These are phyloP conservation scores for Brassica rapa DNA, from an alignment of 345 rosid genomes.

Conservation along the genomic window DNA sequence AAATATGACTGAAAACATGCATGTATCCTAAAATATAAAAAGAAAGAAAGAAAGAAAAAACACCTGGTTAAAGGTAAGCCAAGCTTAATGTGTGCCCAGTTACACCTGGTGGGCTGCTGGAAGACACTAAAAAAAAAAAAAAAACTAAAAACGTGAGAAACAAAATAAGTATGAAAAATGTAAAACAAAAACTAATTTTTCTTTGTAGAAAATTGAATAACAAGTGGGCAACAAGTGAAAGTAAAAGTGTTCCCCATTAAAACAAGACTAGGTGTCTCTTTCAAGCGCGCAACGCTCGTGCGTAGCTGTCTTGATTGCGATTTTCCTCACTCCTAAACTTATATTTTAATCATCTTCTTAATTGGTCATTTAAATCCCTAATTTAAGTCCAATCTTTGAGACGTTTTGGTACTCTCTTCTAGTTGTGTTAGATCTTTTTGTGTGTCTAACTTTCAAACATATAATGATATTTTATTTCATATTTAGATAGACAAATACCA, in stretches of 20 bases:
- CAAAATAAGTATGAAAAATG: background rate
- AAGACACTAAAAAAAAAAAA: constrained; percentile 28
- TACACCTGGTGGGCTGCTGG: constrained; percentile 39
- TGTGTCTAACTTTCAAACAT: background rate
- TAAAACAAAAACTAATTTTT: background rate
- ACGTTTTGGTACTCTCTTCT: background rate
- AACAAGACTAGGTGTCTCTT: constrained; percentile 30
- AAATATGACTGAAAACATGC: background rate
- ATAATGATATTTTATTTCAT: background rate
- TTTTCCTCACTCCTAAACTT: constrained; percentile 2
- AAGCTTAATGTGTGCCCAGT: constrained; percentile 26
- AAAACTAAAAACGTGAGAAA: background rate
- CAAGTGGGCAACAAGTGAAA: constrained; percentile 13
- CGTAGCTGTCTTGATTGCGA: constrained; percentile 36
- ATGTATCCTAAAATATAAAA: background rate
- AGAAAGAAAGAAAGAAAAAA: background rate
- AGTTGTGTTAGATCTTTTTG: background rate
- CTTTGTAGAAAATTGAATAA: background rate
- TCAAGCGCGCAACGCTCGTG: constrained; percentile 37
- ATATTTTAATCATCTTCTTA: background rate
- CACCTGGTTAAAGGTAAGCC: constrained; percentile 35
- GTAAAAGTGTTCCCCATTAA: constrained; percentile 23
- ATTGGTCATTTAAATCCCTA: background rate
- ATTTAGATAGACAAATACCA: constrained; percentile 18
- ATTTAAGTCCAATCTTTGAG: constrained; percentile 13